These are phyloP conservation scores for Fomitopsis palustris DNA, from an alignment of 1,284 basidiomycete genomes.

Conservation along the genomic window DNA sequence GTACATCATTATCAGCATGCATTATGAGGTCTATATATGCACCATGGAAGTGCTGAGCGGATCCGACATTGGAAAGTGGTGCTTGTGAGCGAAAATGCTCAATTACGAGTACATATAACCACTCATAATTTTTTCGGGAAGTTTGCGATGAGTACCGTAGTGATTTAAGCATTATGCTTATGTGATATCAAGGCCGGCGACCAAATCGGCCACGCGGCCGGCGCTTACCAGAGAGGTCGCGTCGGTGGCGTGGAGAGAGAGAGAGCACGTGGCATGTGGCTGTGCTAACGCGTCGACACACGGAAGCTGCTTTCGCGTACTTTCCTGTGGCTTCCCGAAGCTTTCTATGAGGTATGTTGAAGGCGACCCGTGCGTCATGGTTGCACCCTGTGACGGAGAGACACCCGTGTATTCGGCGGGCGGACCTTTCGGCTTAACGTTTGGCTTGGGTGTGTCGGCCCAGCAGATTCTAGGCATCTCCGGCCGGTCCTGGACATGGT, in stretches of 20 bases:
- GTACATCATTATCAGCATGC: no score
- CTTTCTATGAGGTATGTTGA: not conserved
- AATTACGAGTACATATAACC: no score
- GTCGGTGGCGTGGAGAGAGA: not conserved
- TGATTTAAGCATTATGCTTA: no score
- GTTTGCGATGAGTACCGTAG: no score
- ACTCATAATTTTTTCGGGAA: no score
- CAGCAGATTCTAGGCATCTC: not conserved
- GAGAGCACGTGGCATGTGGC: not conserved
- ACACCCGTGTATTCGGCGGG: not conserved
- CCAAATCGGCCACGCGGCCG: not conserved
- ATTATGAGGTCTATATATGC: no score
- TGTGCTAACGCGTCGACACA: not conserved
- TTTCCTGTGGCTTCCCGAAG: not conserved
- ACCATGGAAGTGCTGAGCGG: no score
- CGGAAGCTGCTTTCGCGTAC: not conserved
- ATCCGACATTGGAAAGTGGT: no score
- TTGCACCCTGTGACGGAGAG: not conserved
- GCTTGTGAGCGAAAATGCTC: no score
- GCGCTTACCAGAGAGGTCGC: not conserved
- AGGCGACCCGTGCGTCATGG: not conserved
- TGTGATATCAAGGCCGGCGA: no score
- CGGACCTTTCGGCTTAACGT: not conserved
- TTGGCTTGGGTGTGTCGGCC: not conserved
- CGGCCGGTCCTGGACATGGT: not conserved